These are phyloP conservation scores for Exophiala mesophila DNA, from an alignment of 2,329 filamentous ascomycete genomes.

Conservation along the genomic window DNA sequence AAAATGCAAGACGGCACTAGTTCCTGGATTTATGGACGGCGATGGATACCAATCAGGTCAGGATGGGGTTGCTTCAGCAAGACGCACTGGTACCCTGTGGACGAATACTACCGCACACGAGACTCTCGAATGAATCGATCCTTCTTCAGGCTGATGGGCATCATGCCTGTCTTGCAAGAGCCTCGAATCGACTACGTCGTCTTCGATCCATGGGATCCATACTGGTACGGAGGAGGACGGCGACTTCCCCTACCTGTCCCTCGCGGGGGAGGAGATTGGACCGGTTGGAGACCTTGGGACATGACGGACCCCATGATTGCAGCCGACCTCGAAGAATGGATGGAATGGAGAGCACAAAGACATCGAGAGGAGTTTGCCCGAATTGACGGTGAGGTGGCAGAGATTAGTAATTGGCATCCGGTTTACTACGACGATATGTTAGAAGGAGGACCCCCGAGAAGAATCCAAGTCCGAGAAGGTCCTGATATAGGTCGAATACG, in stretches of 20 bases:
- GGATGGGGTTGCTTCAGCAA: constrained; percentile 16
- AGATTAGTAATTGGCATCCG: constrained; percentile 1
- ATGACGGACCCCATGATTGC: neutral
- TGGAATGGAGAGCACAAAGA: constrained; percentile 5
- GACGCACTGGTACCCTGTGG: constrained; percentile 17
- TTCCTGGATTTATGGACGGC: constrained; percentile 8
- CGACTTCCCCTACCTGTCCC: neutral
- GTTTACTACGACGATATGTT: neutral
- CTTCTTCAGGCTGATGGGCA: constrained; percentile 6
- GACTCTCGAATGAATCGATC: constrained; percentile 8
- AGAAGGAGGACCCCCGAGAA: neutral
- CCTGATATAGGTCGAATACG: neutral
- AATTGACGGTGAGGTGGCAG: constrained; percentile 5
- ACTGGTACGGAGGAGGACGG: neutral
- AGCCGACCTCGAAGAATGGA: constrained; percentile 1
- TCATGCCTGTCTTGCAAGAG: constrained; percentile 10
- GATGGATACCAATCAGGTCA: constrained; percentile 10
- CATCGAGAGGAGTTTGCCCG: constrained; percentile 3
- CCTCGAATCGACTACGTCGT: neutral
- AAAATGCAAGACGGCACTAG: constrained; percentile 9
- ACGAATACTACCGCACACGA: constrained; percentile 10
- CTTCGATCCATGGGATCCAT: neutral
- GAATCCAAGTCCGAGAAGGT: neutral
- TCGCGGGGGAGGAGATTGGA: neutral
- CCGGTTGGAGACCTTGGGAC: neutral